A percentile compares a stretch with the other conserved stretches of the same genome.
Evolutionary conservation across 2,329 filamentous ascomycete genomes (phyloP).

Genomic region (Paracamarosporium sp.): DNA sequence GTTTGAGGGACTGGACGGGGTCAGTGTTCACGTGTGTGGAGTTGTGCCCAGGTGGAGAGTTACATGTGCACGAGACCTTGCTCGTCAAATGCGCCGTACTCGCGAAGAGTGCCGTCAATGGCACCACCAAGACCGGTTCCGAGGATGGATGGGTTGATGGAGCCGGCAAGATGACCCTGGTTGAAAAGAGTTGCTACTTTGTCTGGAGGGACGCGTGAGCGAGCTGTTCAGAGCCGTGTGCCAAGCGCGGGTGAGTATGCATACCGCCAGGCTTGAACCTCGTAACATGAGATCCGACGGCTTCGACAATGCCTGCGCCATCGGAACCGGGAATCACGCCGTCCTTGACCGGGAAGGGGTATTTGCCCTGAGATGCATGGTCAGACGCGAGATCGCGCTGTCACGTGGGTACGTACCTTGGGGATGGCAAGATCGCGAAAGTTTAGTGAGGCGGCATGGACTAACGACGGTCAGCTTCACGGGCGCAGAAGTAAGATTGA

Average conservation of each 20-base stretch:
- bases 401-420: conserved; percentile 31
- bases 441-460: conserved; percentile 57
- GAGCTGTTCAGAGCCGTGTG: background rate
- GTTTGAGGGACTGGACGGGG: conserved; percentile 65
- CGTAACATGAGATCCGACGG: conserved; percentile 62
- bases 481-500: background rate
- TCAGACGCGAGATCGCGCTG: conserved; percentile 2
- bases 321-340: conserved; percentile 57
- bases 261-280: conserved; percentile 60
- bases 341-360: conserved; percentile 52
- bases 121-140: conserved; percentile 70
- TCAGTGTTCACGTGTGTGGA: too few species aligned
- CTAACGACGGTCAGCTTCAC: conserved; percentile 33
- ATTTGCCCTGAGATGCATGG: conserved; percentile 43
- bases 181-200: conserved; percentile 70
- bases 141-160: conserved; percentile 47
- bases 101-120: conserved; percentile 71
- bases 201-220: conserved; percentile 43
- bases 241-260: background rate
- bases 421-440: conserved; percentile 59
- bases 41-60: background rate
- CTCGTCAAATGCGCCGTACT: conserved; percentile 72
- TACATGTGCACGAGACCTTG: conserved; percentile 66
- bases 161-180: conserved; percentile 61
- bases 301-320: conserved; percentile 59